Evolutionary conservation across 83 land plant species (phyloP), one percentile per base, ranked within the genome.

Genomic region (Picea abies): DNA sequence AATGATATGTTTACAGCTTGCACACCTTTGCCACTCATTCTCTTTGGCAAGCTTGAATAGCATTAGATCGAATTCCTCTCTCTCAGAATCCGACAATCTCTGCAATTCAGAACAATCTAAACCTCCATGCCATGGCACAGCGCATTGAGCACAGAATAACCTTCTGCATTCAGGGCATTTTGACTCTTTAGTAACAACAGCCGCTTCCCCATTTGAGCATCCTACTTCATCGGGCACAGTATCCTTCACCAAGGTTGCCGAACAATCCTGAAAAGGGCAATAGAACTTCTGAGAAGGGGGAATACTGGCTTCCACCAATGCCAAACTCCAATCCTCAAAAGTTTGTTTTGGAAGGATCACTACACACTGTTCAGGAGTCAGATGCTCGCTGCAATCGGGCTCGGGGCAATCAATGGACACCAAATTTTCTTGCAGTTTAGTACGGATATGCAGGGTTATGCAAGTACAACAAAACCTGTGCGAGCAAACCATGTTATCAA

Each of bases 181-280:
- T 0, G 85, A 52, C 14, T 78, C 63, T n/a, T 17, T 63, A 6
- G 11, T 63, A 63, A n/a, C 65, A 17, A 17, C 22, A 63, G 4
- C n/a, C 8, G 3, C 22, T 17, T 9, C 65, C 65, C 65, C 65
- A 17, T 3, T n/a, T 63, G 65, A 63, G 19, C n/a, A 17, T 63
- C 17, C 65, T 63, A 6, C 70, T 14, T 79, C 70, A 22, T 3
- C 70, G 37, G 63, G 88, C 4, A 58, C 76, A 4, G 37, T 79
- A 44, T 85, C 90, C 32, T 81, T 76, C 71, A 80, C 22, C 71
- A 91, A 20, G 75, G 86, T 19, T 11, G 75, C 86, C 22, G 88
- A 85, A 82, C 91, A 91, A 65, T 89, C 88, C 65, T 39, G 78
- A 60, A 61, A 91, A 3, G 92, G 92, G 66, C 92, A 91, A 63